Base-by-base conservation (phyloP, 2,329 filamentous ascomycete species). In the Paecilomyces niveus region DNA sequence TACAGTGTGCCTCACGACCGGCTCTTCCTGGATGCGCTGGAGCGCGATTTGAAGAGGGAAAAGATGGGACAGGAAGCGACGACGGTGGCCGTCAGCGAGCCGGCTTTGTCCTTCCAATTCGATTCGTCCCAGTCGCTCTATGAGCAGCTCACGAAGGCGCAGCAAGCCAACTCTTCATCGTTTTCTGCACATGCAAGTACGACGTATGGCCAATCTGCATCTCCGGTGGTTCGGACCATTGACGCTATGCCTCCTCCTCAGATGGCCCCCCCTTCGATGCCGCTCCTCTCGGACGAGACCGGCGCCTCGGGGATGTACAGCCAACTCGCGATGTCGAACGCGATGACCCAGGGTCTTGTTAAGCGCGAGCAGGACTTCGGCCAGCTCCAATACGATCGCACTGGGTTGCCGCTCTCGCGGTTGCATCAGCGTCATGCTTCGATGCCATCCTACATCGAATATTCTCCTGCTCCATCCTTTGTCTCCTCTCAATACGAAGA, bases 61-160 rank as follows among this genome's bases (percentile, higher is more conserved):
- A 99, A 99, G 85, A 97, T 97, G 93, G 89, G 89, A 65, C 94
- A 99, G 78, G 94, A 99, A 78, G 91, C 94, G 58, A 99, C 92
- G 55, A 99, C 94, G 15, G 87, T 96, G 68, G 94, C 94, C 57
- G 92, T 97, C 72, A 96, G 89, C 83, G 94, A 99, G 80, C 94
- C 94, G 35, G 94, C 94, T 55, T 81, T 97, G 68, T 99, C 94
- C 1, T 99, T 99, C 80, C 92, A 99, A 78, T 99, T 97, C 78
- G 94, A 99, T 80, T 97, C 94, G 24, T 97, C 94, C 33, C 94
- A 99, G 79, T 97, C 94, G 66, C 88, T 99, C 61, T 99, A 96
- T 74, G 94, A 99, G 83, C 94, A 99, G 81, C 87, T 99, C 80
- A 99, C 94, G 69, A 99, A 97, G 82, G 92, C 93, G 54, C 94